Percentiles rank a stretch among this genome's conserved stretches.
phyloP scores from a whole-genome alignment of 2,329 filamentous ascomycete genomes.

The Clonostachys solani region DNA sequence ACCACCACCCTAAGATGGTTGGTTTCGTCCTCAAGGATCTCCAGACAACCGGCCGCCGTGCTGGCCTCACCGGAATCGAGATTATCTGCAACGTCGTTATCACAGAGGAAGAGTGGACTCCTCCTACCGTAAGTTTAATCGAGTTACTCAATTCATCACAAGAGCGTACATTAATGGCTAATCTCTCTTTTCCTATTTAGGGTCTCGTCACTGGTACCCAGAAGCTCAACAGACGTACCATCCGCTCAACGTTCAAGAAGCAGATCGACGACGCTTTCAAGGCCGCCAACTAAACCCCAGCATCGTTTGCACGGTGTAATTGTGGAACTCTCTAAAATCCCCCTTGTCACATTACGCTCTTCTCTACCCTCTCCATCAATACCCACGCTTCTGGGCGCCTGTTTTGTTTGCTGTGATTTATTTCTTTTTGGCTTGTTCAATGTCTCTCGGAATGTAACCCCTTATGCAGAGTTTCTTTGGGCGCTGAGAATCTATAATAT shows the following conservation, averaged over 20 bases:
- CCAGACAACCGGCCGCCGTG: slow-evolving; percentile 57
- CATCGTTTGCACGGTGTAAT: no score
- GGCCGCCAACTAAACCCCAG: no score
- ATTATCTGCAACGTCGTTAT: slow-evolving; percentile 73
- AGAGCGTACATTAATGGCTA: background rate
- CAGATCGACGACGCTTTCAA: slow-evolving; percentile 41
- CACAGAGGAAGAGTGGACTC: slow-evolving; percentile 84
- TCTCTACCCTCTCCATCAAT: no score
- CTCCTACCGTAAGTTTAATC: slow-evolving; percentile 64
- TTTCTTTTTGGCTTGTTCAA: background rate
- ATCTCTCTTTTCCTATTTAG: slow-evolving; percentile 20
- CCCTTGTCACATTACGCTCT: no score
- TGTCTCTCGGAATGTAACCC: no score
- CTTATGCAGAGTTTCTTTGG: no score
- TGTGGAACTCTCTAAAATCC: no score
- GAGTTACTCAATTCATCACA: background rate
- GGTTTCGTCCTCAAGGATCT: slow-evolving; percentile 62
- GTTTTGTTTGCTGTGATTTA: background rate
- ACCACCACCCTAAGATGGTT: slow-evolving; percentile 62
- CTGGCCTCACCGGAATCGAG: slow-evolving; percentile 67
- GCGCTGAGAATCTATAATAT: no score
- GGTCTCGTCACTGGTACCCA: slow-evolving; percentile 58
- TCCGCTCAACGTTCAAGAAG: slow-evolving; percentile 45
- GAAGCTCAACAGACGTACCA: slow-evolving; percentile 51
- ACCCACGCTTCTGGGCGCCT: no score